Evolutionary conservation across 2,329 filamentous ascomycete species (phyloP).

Genomic region (Mollisia scopiformis): DNA sequence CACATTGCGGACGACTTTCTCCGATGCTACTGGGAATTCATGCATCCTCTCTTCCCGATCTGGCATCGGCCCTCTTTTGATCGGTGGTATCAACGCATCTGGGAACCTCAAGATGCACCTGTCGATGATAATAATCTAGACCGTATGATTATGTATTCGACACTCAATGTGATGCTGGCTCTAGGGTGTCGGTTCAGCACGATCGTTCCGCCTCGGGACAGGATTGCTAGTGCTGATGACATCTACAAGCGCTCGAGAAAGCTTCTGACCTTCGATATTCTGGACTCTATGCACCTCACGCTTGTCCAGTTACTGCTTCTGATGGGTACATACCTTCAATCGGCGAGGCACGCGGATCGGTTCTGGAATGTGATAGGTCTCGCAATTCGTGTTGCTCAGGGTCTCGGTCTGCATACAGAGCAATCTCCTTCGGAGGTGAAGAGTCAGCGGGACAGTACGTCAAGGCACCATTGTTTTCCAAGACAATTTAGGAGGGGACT

Average conservation of each 20-base stretch:
- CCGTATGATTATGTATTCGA: slow-evolving; percentile 26
- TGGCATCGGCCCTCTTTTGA: slow-evolving; percentile 19
- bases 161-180: slow-evolving; percentile 37
- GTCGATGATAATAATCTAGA: slow-evolving; percentile 7
- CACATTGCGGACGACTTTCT: slow-evolving; percentile 24
- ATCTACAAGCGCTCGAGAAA: slow-evolving; percentile 34
- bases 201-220: slow-evolving; percentile 5
- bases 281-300: slow-evolving; percentile 32
- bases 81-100: slow-evolving; percentile 17
- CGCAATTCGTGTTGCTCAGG: slow-evolving; percentile 36
- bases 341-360: slow-evolving; percentile 32
- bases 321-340: slow-evolving; percentile 35
- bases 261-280: slow-evolving; percentile 32
- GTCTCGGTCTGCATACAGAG: slow-evolving; percentile 33
- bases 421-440: background rate
- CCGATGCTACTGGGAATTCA: slow-evolving; percentile 25
- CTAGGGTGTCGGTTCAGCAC: slow-evolving; percentile 33
- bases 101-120: slow-evolving; percentile 3
- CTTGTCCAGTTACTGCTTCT: slow-evolving; percentile 37
- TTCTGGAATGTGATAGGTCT: slow-evolving; percentile 37
- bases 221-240: slow-evolving; percentile 22
- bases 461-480: no score
- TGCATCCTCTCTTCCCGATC: slow-evolving; percentile 27
- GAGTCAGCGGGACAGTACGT: slow-evolving; percentile 31
- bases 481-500: no score